Evolutionary conservation across 148 eudicot species (phyloP).

Genomic region (Cornus controversa): DNA sequence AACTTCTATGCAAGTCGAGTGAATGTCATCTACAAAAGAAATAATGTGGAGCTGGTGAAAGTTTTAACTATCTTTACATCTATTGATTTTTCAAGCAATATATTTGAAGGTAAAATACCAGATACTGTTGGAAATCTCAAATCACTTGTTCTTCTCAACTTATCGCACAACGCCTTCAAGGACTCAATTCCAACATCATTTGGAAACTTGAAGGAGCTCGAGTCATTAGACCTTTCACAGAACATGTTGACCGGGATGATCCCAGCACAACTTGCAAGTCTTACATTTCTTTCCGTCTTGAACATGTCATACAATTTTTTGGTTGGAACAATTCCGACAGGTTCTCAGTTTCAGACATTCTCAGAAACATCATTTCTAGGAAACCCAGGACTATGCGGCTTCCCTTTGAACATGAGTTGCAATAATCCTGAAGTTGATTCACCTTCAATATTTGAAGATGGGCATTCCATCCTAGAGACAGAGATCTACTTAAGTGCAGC

Average conservation of each 20-base stretch:
- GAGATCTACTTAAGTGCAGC: slow-evolving; percentile 29
- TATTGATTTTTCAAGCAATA: slow-evolving; percentile 25
- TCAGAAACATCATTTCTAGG: slow-evolving; percentile 12
- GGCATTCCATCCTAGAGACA: background rate
- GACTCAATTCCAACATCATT: slow-evolving; percentile 21
- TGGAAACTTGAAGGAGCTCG: slow-evolving; percentile 20
- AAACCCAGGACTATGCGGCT: slow-evolving; percentile 16
- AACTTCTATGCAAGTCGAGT: background rate
- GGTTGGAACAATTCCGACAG: slow-evolving; percentile 21
- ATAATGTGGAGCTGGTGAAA: slow-evolving; percentile 11
- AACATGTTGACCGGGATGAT: slow-evolving; percentile 24
- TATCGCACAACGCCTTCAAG: slow-evolving; percentile 11
- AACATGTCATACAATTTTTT: slow-evolving; percentile 24
- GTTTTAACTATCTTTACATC: slow-evolving; percentile 20
- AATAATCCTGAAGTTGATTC: slow-evolving; percentile 18
- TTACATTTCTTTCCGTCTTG: slow-evolving; percentile 22
- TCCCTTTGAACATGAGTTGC: slow-evolving; percentile 7
- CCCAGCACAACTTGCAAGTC: slow-evolving; percentile 19
- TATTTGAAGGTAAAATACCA: slow-evolving; percentile 21
- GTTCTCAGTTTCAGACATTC: slow-evolving; percentile 23
- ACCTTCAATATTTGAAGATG: background rate
- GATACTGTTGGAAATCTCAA: slow-evolving; percentile 17
- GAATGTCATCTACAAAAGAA: slow-evolving; percentile 24
- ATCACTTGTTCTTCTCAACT: slow-evolving; percentile 22
- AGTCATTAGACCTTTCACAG: slow-evolving; percentile 22